Base-by-base conservation (phyloP, 495 filamentous ascomycete genomes). In the Margaritispora aquatica region DNA sequence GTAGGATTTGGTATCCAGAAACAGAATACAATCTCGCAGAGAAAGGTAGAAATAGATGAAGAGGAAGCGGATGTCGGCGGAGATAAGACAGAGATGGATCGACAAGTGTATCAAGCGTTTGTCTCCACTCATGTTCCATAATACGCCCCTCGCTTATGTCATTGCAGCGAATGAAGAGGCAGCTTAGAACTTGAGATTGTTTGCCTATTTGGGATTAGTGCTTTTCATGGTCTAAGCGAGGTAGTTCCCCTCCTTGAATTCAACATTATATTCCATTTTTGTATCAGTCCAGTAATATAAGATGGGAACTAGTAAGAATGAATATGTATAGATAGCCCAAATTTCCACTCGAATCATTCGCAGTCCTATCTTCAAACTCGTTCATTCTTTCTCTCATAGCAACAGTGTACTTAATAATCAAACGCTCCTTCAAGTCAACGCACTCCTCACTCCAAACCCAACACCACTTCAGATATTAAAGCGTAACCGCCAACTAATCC, bases 181-280 rank as follows among this genome's bases (percentile, higher is more conserved):
- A 24, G 8, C 9, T 23, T 26, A 10, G n/a, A 3, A 10, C 4
- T 26, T 24, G 44, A 57, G 41, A 57, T 57, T 57, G 54, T 57
- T 48, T 57, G 38, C 54, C 26, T 17, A 29, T 29, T 49, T 49
- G 17, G 54, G 54, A 19, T 31, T 57, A 57, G 54, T 26, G 17
- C 29, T 22, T 11, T 38, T 41, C 19, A 10, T n/a, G n/a, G n/a
- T n/a, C n/a, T n/a, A n/a, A n/a, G n/a, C n/a, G n/a, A n/a, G n/a
- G n/a, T n/a, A n/a, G n/a, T n/a, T n/a, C n/a, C n/a, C n/a, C n/a
- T n/a, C n/a, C n/a, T n/a, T n/a, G n/a, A n/a, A n/a, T n/a, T n/a
- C 15, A 17, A 44, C 38, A 44, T 44, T 44, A 17, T 44, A 44
- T 44, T 3, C 38, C 38, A n/a, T 8, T n/a, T n/a, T n/a, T n/a